Percentiles rank a stretch among this genome's conserved stretches.
These are phyloP conservation scores for Colletotrichum australisinense DNA, from an alignment of 2,329 filamentous ascomycete species.

Conservation along the genomic window DNA sequence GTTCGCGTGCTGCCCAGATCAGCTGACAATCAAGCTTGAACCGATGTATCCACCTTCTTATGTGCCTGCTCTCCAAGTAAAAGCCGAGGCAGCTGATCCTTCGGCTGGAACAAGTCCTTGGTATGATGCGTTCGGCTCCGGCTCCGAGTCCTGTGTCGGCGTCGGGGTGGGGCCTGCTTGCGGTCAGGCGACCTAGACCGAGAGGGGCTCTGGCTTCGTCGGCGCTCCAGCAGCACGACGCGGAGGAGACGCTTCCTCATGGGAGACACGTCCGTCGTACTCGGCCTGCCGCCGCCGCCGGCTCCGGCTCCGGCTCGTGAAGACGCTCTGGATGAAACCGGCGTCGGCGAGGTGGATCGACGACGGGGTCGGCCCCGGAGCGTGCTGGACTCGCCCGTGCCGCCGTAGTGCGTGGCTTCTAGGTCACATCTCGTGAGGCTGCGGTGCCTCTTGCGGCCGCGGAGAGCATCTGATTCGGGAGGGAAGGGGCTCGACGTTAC, in stretches of 20 bases:
- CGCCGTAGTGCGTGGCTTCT: conserved; percentile 48
- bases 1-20: background rate
- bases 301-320: conserved; percentile 41
- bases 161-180: conserved; percentile 44
- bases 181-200: conserved; percentile 49
- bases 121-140: conserved; percentile 44
- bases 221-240: conserved; percentile 52
- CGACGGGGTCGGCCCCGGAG: conserved; percentile 54
- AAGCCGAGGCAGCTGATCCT: conserved; percentile 21
- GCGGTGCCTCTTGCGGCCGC: conserved; percentile 54
- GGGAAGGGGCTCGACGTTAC: conserved; percentile 23
- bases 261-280: conserved; percentile 48
- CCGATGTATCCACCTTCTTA: conserved; percentile 19
- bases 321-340: conserved; percentile 43
- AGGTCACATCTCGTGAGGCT: conserved; percentile 48
- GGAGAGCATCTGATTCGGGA: conserved; percentile 35
- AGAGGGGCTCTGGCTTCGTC: conserved; percentile 58
- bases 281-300: conserved; percentile 34
- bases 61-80: conserved; percentile 14
- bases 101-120: conserved; percentile 15
- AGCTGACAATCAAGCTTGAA: conserved; percentile 3
- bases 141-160: conserved; percentile 52
- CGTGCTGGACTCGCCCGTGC: conserved; percentile 55
- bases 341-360: conserved; percentile 51
- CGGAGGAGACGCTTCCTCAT: conserved; percentile 54